Percentiles rank a stretch among this genome's conserved stretches.
phyloP scores from a whole-genome alignment of 2,329 filamentous ascomycete genomes.

The Botrytis paeoniae region DNA sequence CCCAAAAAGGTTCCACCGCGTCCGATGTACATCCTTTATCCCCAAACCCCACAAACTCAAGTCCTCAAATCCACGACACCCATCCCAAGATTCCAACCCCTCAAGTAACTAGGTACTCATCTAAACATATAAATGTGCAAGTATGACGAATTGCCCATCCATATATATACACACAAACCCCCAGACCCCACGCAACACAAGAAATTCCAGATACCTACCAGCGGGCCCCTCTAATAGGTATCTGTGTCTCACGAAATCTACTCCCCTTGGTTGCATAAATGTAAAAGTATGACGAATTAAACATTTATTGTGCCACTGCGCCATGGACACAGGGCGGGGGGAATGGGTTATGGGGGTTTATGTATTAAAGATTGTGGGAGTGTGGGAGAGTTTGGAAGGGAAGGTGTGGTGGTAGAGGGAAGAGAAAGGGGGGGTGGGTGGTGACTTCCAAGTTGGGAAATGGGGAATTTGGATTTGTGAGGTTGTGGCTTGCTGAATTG shows the following conservation, averaged over 20 bases:
- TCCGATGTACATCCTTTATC: background rate
- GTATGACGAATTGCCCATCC: background rate
- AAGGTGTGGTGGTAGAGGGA: background rate
- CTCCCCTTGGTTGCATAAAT: background rate
- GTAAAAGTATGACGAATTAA: background rate
- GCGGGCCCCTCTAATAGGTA: background rate
- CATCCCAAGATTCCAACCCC: background rate
- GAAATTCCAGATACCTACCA: background rate
- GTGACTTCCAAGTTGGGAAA: background rate
- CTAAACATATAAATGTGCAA: background rate
- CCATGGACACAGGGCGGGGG: background rate
- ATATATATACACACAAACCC: background rate
- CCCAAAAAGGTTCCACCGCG: constrained; percentile 1
- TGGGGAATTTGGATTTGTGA: background rate
- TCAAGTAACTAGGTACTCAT: background rate
- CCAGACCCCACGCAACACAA: background rate
- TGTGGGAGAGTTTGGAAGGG: background rate
- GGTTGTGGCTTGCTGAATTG: background rate
- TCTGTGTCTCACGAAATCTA: background rate
- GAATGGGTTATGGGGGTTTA: background rate
- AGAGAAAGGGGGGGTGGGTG: background rate
- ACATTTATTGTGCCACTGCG: constrained; percentile 1
- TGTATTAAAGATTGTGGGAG: background rate
- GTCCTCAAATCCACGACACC: too few species aligned
- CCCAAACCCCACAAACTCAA: background rate